These are phyloP conservation scores for Cyclostephanos invisitatus DNA, from an alignment of 108 stramenopile species.

Conservation along the genomic window DNA sequence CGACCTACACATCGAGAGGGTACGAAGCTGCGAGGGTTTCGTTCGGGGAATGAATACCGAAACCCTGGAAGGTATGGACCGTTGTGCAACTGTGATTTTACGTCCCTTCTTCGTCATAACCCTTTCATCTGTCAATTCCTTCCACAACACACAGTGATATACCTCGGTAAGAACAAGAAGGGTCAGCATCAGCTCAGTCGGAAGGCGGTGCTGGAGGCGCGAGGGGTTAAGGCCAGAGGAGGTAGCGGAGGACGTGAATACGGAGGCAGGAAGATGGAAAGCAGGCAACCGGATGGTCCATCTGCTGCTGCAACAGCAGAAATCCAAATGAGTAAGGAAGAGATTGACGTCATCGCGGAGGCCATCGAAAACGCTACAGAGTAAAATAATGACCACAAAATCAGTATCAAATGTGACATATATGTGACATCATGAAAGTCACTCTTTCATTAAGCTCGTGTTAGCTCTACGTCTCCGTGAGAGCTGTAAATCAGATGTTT, in stretches of 20 bases:
- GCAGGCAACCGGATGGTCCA: neutral
- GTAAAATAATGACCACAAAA: neutral
- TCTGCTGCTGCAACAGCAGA: conserved; percentile 28
- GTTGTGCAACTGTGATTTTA: neutral
- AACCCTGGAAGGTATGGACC: conserved; percentile 63
- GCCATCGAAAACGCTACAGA: conserved; percentile 70
- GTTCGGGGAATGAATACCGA: conserved; percentile 65
- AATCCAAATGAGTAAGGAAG: conserved; percentile 62
- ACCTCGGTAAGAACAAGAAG: conserved; percentile 73
- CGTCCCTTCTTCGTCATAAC: neutral
- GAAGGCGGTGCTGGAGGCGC: conserved; percentile 61
- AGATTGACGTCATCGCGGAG: conserved; percentile 72
- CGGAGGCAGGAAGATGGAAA: conserved; percentile 9
- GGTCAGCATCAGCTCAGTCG: conserved; percentile 77
- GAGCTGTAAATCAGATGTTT: too few relatives aligned
- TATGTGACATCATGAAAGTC: too few relatives aligned
- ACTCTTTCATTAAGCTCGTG: too few relatives aligned
- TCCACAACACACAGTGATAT: conserved; percentile 29
- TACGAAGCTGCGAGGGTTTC: conserved; percentile 83
- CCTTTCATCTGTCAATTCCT: neutral
- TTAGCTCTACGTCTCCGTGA: too few relatives aligned
- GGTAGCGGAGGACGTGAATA: conserved; percentile 8
- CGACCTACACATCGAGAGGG: conserved; percentile 75
- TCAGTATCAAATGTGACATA: neutral
- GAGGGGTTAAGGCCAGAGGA: conserved; percentile 25